Evolutionary conservation across 2,329 filamentous ascomycete genomes (phyloP), one percentile per base, ranked within the genome.

Genomic region (Alternaria conjuncta): DNA sequence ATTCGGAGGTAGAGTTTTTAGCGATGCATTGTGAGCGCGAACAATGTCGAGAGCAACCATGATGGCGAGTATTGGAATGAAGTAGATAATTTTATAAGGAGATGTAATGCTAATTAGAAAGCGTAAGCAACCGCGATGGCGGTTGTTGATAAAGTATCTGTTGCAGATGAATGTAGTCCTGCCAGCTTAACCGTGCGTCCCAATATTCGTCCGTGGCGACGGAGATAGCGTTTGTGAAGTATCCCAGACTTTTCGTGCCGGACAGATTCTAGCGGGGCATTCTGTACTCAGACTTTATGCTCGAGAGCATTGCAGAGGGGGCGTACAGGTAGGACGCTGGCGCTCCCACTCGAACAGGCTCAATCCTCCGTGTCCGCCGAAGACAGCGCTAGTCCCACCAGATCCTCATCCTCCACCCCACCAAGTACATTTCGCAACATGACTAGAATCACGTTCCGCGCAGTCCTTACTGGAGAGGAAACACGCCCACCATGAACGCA

Each of bases 21-120:
- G 69, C 41, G 68, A 41, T 12, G 67, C 51, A 50, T 77, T 77
- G 63, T 75, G 70, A 20, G 72, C 57, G 51, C 71, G 73, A 44
- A 77, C 64, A 18, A 60, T 59, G 20, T 61, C 30, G 30, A 78
- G 67, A 43, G 70, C 36, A 12, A 75, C 71, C 73, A 76, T 77
- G 43, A 15, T 64, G 36, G 36, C 13, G 41, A 15, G 2, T 5
- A 15, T 12, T 20, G 32, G 13, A 12, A n/a, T 9, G 30, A 53
- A 10, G 13, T n/a, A 12, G 28, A 7, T 2, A 3, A 13, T 20
- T 25, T 23, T 18, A 3, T 9, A 20, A 0, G 21, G 15, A 41
- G 13, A 21, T 41, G 13, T 2, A 15, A 12, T 20, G 11, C 7
- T 11, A 25, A 3, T 2, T 3, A 36, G 36, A 23, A n/a, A n/a